Evolutionary conservation across 305 asterid species (phyloP), one percentile per base, ranked within the genome.

Genomic region (Fraxinus baroniana): DNA sequence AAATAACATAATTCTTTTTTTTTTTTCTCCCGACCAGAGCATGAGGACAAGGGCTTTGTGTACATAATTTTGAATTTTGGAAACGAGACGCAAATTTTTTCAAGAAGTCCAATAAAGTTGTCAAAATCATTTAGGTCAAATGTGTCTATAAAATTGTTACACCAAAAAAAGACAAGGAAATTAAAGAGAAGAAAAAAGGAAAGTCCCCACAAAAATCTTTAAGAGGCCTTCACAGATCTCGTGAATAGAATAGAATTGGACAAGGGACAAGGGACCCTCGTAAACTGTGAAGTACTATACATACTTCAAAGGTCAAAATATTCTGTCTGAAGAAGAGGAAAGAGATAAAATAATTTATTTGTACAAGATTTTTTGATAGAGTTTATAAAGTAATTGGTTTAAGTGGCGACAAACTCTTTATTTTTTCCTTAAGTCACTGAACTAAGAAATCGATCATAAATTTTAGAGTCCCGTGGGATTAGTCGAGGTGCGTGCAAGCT

Each of bases 251-350:
- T 7, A 52, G 75, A 55, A 35, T 26, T 18, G 8, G 82, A 30
- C 36, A 30, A 49, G 36, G 78, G 75, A 30, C 36, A 30, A 49
- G 55, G 78, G 75, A 37, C 57, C 81, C 78, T n/a, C 4, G 75
- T 15, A 55, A 35, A 74, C 10, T 46, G 57, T 41, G 41, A 49
- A 77, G 79, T 66, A 32, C 64, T 22, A 8, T 9, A 57, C 73
- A 80, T 4, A 3, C 71, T 22, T 7, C 20, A 71, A 22, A 55
- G 12, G 85, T 83, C 85, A 71, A 52, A 49, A 78, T 78, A 81
- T 30, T 26, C 10, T 49, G n/a, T 57, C 74, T 22, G 20, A 24
- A 20, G 22, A 20, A 60, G 70, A 20, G 70, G 4, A 62, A 64
- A 60, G 1, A 2, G 26, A 46, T 10, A 3, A 3, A 13, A 2